Base-by-base conservation (phyloP, 2,329 filamentous ascomycete genomes). In the Fusarium liriodendri region DNA sequence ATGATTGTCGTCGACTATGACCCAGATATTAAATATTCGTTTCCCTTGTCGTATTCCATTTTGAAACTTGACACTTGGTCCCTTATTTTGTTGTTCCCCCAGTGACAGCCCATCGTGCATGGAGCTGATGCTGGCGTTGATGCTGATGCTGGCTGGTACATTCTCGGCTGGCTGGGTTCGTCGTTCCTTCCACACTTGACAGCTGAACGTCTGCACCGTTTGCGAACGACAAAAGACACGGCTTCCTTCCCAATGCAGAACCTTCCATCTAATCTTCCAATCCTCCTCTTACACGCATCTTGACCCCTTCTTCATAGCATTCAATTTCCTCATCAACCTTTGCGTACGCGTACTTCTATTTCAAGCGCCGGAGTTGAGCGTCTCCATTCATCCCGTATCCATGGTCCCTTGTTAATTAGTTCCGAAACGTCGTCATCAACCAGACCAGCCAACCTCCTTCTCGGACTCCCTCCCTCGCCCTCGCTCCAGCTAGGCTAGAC, bases 401-500 rank as follows among this genome's bases (percentile, higher is more conserved):
- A 27, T 54, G 50, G 27, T 66, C 67, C 71, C 71, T 60, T 70
- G 62, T 38, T 70, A 62, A 70, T 70, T 75, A 73, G 72, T 64
- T 45, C 33, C 65, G 50, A 73, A 45, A 67, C 69, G 55, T 70
- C 66, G 54, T 63, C 72, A 55, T 61, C 55, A 58, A 57, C 55
- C 64, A 69, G 42, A 47, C 67, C 62, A 74, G 70, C 67, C 71
- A 71, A 54, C 67, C 33, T 67, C 72, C 62, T 42, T 62, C 69
- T 71, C 72, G 42, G 42, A 66, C 60, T 73, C 35, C 35, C 54
- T 73, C 35, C 35, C 54, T 52, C 50, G 10, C 27, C 47, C 47
- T 54, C 50, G 10, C 50, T 54, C 69, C 37, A 73, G 71, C 68
- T 59, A 71, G 73, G 71, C 68, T 59, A 73, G 73, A 57, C 70